Conservation (phyloP, 306 rosid species). For the Trichosanthes cucumerina region DNA sequence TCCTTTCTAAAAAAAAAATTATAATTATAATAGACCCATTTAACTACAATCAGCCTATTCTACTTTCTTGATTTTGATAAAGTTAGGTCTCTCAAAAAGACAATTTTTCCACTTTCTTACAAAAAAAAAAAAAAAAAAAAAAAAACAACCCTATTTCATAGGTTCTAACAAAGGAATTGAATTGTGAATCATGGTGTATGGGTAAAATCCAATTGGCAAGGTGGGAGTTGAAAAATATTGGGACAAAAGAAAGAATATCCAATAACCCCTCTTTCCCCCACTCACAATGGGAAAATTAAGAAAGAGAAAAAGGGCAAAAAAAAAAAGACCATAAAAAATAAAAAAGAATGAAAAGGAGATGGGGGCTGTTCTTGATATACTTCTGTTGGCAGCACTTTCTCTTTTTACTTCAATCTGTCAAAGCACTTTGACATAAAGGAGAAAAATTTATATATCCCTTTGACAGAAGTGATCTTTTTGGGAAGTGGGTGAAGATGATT, state of each 20-base stretch:
- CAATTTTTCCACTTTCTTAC: neutral
- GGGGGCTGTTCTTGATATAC: neutral
- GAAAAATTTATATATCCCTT: neutral
- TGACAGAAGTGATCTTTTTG: neutral
- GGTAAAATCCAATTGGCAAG: neutral
- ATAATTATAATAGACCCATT: too few species aligned
- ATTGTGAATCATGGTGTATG: neutral
- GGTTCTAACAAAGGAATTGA: neutral
- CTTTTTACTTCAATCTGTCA: neutral
- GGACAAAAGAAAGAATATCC: neutral
- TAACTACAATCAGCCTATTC: too few species aligned
- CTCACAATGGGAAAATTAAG: neutral
- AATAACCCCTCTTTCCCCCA: neutral
- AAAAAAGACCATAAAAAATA: neutral
- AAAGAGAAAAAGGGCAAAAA: neutral
- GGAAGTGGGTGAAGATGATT: neutral
- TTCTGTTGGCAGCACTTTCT: neutral
- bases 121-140: too few species aligned
- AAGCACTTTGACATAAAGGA: neutral
- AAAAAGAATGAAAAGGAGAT: neutral
- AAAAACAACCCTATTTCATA: neutral
- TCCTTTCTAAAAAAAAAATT: neutral
- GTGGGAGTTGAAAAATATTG: slow-evolving; percentile 2
- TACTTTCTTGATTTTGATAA: too few species aligned
- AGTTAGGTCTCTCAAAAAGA: neutral